Evolutionary conservation across 345 rosid species (phyloP).

Genomic region (Carallia brachiata): DNA sequence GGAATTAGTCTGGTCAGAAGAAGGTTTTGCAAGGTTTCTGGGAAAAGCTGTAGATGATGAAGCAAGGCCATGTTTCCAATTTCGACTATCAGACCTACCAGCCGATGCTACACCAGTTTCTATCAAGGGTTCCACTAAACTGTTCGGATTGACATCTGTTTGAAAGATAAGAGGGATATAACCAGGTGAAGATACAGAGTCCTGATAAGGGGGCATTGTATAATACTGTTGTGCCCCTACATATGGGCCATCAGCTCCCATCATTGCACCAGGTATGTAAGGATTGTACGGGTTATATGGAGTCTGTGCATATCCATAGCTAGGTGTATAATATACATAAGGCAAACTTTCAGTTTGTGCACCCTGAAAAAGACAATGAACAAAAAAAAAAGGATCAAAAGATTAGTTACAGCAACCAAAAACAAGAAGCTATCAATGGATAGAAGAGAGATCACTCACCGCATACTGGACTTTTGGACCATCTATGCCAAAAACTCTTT

Average conservation of each 20-base stretch:
- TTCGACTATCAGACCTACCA: constrained; percentile 49
- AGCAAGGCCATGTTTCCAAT: constrained; percentile 37
- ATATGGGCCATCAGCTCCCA: constrained; percentile 61
- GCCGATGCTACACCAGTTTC: constrained; percentile 40
- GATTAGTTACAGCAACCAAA: neutral
- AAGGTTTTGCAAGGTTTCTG: constrained; percentile 43
- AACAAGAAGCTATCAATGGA: neutral
- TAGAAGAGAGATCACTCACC: constrained; percentile 32
- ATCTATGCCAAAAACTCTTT: constrained; percentile 69
- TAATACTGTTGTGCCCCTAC: constrained; percentile 67
- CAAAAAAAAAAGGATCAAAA: constrained; percentile 11
- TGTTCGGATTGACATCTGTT: constrained; percentile 43
- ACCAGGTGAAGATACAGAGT: constrained; percentile 52
- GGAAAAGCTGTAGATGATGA: constrained; percentile 47
- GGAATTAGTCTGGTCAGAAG: constrained; percentile 42
- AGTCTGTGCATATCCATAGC: constrained; percentile 80
- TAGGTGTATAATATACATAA: constrained; percentile 76
- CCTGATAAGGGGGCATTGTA: constrained; percentile 58
- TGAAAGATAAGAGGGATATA: constrained; percentile 55
- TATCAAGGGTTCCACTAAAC: constrained; percentile 44
- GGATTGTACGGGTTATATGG: constrained; percentile 92
- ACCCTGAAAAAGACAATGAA: constrained; percentile 49
- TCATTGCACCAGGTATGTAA: constrained; percentile 77
- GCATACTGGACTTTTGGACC: constrained; percentile 75
- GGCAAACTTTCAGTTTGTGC: constrained; percentile 76